phyloP scores from a whole-genome alignment of 371 early-diverging fungal genomes.

The Blyttiomyces sp. region DNA sequence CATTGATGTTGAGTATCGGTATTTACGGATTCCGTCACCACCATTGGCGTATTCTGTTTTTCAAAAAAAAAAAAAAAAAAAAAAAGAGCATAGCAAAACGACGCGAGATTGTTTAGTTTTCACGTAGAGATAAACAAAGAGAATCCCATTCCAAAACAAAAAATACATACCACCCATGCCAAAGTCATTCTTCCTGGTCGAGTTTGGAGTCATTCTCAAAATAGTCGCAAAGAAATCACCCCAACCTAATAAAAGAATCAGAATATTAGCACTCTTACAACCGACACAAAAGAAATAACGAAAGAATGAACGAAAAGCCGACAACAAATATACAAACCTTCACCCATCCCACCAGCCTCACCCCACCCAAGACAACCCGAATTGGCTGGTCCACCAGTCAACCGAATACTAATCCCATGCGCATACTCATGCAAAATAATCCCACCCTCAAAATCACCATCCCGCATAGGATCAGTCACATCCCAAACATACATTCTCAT shows the following conservation, averaged over 20 bases:
- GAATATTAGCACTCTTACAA: too few species aligned
- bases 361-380: slow-evolving; percentile 89
- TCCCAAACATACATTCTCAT: slow-evolving; percentile 95
- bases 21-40: slow-evolving; percentile 85
- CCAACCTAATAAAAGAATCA: too few species aligned
- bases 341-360: slow-evolving; percentile 76
- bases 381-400: slow-evolving; percentile 92
- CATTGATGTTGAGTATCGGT: slow-evolving; percentile 77
- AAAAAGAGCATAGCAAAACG: too few species aligned
- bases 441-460: slow-evolving; percentile 91
- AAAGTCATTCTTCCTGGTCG: slow-evolving; percentile 61
- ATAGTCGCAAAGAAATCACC: slow-evolving; percentile 91
- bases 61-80: too few species aligned
- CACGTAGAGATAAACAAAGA: too few species aligned
- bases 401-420: slow-evolving; percentile 76
- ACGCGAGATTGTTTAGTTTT: too few species aligned
- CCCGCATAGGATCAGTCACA: slow-evolving; percentile 56
- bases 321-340: neutral
- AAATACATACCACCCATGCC: too few species aligned
- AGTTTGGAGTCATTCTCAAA: slow-evolving; percentile 63
- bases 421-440: slow-evolving; percentile 68
- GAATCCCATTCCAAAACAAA: too few species aligned
- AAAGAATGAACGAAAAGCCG: neutral
- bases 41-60: slow-evolving; percentile 73
- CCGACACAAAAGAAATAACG: slow-evolving; percentile 22